These are phyloP conservation scores for Rhododendron vialii DNA, from an alignment of 148 eudicot species.

Conservation along the genomic window DNA sequence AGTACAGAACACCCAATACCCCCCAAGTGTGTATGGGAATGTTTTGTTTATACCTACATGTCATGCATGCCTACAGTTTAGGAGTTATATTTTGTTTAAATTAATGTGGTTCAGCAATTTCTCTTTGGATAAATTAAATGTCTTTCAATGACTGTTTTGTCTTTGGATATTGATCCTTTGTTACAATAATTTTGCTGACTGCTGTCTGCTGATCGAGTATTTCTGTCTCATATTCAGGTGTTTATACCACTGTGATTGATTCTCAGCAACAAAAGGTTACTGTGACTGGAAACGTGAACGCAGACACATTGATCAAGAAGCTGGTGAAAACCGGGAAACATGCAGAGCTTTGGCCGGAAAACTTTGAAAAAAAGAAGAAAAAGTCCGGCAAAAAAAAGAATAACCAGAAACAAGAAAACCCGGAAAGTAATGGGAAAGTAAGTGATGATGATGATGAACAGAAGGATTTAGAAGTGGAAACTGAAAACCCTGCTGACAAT, in stretches of 20 bases:
- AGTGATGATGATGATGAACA: constrained; percentile 18
- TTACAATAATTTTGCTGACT: not conserved
- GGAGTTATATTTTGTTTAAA: not conserved
- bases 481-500: not conserved
- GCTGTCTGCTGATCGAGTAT: not conserved
- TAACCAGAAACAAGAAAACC: constrained; percentile 24
- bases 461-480: not conserved
- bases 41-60: not conserved
- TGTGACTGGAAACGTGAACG: constrained; percentile 65
- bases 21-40: not conserved
- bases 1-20: not conserved
- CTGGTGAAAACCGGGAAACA: constrained; percentile 71
- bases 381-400: constrained; percentile 22
- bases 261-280: constrained; percentile 61
- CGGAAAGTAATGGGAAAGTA: not conserved
- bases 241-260: constrained; percentile 58
- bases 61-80: not conserved
- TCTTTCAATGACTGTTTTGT: not conserved
- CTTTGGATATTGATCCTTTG: not conserved
- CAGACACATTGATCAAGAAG: constrained; percentile 57
- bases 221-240: constrained; percentile 50
- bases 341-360: constrained; percentile 59
- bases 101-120: not conserved
- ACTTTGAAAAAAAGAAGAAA: constrained; percentile 14
- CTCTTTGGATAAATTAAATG: not conserved